phyloP scores from a whole-genome alignment of 2,329 filamentous ascomycete genomes.

The Tolypocladium endophyticum region DNA sequence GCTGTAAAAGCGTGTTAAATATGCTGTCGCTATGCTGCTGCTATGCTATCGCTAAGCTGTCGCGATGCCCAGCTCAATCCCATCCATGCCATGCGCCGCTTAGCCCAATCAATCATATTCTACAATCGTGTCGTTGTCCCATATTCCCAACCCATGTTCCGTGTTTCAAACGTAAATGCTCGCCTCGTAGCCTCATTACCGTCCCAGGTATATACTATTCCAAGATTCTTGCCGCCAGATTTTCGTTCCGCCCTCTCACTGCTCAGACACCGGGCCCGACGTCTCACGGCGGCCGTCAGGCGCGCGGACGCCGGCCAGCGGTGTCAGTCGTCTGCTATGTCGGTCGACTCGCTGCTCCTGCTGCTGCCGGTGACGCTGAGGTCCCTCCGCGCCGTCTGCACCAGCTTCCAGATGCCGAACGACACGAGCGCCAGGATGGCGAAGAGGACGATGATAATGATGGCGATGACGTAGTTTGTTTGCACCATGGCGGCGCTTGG shows the following conservation, averaged over 20 bases:
- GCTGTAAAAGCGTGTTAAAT: not conserved
- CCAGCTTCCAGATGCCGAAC: constrained; percentile 54
- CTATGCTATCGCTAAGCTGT: not conserved
- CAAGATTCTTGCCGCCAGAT: not conserved
- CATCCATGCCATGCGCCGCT: not conserved
- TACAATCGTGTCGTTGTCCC: not conserved
- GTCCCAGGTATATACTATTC: not conserved
- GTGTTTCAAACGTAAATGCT: not conserved
- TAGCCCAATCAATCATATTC: not conserved
- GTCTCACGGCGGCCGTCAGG: too few relatives aligned
- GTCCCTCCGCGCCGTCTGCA: constrained; percentile 36
- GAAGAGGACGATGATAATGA: constrained; percentile 59
- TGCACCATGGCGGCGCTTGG: constrained; percentile 40
- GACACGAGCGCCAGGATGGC: constrained; percentile 48
- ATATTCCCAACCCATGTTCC: not conserved
- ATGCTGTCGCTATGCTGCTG: not conserved
- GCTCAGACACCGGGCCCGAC: not conserved
- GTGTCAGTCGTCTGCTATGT: constrained; percentile 14
- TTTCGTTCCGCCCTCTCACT: not conserved
- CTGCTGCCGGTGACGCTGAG: constrained; percentile 26
- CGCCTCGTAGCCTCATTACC: not conserved
- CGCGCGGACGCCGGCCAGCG: not conserved
- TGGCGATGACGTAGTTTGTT: constrained; percentile 56
- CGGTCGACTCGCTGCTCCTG: constrained; percentile 15
- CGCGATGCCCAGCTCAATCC: not conserved